Evolutionary conservation across 2,329 filamentous ascomycete species (phyloP).

Genomic region (Chaetothyriales sp.): DNA sequence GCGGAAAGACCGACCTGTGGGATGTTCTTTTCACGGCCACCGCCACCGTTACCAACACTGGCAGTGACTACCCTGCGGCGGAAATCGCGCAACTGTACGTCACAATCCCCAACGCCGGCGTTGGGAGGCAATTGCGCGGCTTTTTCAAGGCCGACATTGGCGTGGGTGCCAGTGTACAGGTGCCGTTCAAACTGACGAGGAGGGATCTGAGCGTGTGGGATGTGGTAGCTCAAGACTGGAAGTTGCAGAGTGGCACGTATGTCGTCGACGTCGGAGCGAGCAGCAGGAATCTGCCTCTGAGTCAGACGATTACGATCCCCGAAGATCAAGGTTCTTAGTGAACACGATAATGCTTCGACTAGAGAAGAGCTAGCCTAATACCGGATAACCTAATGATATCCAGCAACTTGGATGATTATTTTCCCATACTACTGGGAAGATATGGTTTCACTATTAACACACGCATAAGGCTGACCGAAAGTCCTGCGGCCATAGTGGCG

Average conservation of each 20-base stretch:
- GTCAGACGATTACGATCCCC: not conserved
- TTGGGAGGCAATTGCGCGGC: conserved; percentile 42
- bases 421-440: too few species aligned
- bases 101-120: conserved; percentile 5
- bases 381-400: too few species aligned
- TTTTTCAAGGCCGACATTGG: conserved; percentile 46
- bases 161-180: conserved; percentile 34
- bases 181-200: conserved; percentile 41
- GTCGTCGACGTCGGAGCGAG: conserved; percentile 11
- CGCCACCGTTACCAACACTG: conserved; percentile 23
- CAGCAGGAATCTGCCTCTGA: conserved; percentile 10
- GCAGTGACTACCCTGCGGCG: conserved; percentile 51
- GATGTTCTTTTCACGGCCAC: conserved; percentile 31
- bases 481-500: too few species aligned
- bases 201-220: conserved; percentile 56
- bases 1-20: conserved; percentile 54
- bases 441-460: too few species aligned
- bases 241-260: conserved; percentile 7
- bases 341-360: too few species aligned
- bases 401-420: too few species aligned
- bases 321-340: not conserved
- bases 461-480: too few species aligned
- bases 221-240: conserved; percentile 45
- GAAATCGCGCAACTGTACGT: conserved; percentile 49
- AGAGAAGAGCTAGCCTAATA: too few species aligned